phyloP scores from a whole-genome alignment of 208 protist species.

The Porcisia deanei region DNA sequence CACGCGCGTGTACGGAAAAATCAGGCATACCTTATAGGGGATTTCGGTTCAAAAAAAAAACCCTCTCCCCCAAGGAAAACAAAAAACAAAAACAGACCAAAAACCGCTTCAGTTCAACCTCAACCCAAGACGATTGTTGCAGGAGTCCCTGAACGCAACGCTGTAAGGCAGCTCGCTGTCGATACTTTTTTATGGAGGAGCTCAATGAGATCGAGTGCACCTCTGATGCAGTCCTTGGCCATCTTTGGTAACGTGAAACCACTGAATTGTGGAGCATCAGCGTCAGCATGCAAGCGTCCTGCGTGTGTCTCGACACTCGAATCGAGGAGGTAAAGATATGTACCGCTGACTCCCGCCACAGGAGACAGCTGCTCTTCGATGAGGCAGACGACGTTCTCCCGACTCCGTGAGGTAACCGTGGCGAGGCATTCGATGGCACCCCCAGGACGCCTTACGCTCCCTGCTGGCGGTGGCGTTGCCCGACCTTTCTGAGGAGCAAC shows the following conservation, averaged over 20 bases:
- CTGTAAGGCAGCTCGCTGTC: neutral
- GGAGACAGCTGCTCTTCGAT: constrained; percentile 34
- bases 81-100: neutral
- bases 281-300: neutral
- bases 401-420: constrained; percentile 27
- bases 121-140: constrained; percentile 31
- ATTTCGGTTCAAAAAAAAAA: neutral
- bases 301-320: too few species aligned
- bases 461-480: neutral
- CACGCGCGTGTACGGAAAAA: neutral
- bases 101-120: neutral
- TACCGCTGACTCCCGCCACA: neutral
- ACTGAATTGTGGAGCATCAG: neutral
- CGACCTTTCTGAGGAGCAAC: constrained; percentile 3
- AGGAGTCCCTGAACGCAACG: constrained; percentile 28
- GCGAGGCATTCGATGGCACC: neutral
- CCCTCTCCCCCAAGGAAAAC: neutral
- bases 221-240: neutral
- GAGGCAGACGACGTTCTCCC: constrained; percentile 14
- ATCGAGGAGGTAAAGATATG: constrained; percentile 5
- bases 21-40: neutral
- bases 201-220: constrained; percentile 10
- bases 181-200: constrained; percentile 14
- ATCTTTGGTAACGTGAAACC: neutral
- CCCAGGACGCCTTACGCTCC: neutral